Percentiles rank a stretch among this genome's conserved stretches.
phyloP scores from a whole-genome alignment of 192 early-diverging fungal species.

The Entomortierella chlamydospora region DNA sequence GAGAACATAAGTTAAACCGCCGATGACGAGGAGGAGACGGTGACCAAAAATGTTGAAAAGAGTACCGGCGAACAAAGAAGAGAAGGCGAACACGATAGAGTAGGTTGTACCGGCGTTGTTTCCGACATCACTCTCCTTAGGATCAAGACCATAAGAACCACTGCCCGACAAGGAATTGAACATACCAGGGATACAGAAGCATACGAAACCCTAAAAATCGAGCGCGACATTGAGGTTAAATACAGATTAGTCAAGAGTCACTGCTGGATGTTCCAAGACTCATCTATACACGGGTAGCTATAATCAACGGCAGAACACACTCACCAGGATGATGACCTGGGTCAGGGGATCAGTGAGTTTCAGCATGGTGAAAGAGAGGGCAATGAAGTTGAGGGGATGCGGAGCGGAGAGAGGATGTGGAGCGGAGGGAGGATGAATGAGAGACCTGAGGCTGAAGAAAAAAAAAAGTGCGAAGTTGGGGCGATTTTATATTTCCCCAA shows the following conservation, averaged over 20 bases:
- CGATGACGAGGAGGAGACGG: conserved; percentile 72
- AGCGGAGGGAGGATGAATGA: neutral
- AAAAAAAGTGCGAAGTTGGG: conserved; percentile 11
- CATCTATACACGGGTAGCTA: too few relatives aligned
- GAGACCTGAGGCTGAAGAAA: conserved; percentile 22
- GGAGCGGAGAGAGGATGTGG: neutral
- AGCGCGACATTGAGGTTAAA: too few relatives aligned
- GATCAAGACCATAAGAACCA: conserved; percentile 32
- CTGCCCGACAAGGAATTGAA: conserved; percentile 72
- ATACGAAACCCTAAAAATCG: conserved; percentile 66
- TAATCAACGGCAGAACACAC: neutral
- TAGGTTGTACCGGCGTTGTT: conserved; percentile 81
- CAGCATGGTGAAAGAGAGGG: conserved; percentile 7
- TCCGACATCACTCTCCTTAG: conserved; percentile 60
- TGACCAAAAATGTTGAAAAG: conserved; percentile 85
- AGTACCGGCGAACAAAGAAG: conserved; percentile 79
- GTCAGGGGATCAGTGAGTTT: conserved; percentile 43
- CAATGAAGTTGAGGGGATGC: neutral
- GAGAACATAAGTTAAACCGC: too few relatives aligned
- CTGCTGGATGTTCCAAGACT: too few relatives aligned
- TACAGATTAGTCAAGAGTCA: too few relatives aligned
- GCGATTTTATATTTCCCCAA: conserved; percentile 11
- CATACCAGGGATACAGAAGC: conserved; percentile 84
- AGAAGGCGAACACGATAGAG: conserved; percentile 78
- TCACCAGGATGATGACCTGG: conserved; percentile 46